A percentile compares a stretch with the other conserved stretches of the same genome.
Evolutionary conservation across 78 protist species (phyloP).

Genomic region (Dictyostelium firmibasis): DNA sequence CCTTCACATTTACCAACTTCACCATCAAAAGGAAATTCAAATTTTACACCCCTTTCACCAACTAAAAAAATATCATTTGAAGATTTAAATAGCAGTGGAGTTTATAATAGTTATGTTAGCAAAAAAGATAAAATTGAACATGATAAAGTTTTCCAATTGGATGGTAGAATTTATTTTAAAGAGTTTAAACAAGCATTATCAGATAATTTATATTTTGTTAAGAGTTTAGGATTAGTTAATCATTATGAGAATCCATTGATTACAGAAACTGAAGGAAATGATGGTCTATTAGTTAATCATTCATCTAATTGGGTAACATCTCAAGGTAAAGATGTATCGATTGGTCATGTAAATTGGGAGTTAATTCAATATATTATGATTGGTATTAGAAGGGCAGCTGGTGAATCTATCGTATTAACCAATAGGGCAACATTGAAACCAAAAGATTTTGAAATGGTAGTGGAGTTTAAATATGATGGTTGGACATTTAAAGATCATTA

Average conservation of each 20-base stretch:
- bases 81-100: not conserved
- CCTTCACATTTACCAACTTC: not conserved
- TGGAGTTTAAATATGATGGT: conserved; percentile 56
- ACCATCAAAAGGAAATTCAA: not conserved
- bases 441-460: conserved; percentile 52
- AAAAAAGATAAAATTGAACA: not conserved
- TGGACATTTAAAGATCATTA: conserved; percentile 66
- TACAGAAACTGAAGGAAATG: not conserved
- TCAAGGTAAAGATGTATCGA: conserved; percentile 60
- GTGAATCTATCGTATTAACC: conserved; percentile 47
- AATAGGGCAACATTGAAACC: conserved; percentile 43
- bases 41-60: no score
- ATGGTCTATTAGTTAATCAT: not conserved
- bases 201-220: conserved; percentile 5
- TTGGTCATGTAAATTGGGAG: conserved; percentile 70
- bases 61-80: not conserved
- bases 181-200: conserved; percentile 28
- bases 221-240: conserved; percentile 52
- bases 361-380: conserved; percentile 69
- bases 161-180: conserved; percentile 26
- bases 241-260: not conserved
- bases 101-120: not conserved
- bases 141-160: not conserved
- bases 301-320: conserved; percentile 49
- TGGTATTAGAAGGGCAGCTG: conserved; percentile 59